A percentile compares a stretch with the other conserved stretches of the same genome.
These are phyloP conservation scores for Neoarthrinium moseri DNA, from an alignment of 2,329 filamentous ascomycete genomes.

Conservation along the genomic window DNA sequence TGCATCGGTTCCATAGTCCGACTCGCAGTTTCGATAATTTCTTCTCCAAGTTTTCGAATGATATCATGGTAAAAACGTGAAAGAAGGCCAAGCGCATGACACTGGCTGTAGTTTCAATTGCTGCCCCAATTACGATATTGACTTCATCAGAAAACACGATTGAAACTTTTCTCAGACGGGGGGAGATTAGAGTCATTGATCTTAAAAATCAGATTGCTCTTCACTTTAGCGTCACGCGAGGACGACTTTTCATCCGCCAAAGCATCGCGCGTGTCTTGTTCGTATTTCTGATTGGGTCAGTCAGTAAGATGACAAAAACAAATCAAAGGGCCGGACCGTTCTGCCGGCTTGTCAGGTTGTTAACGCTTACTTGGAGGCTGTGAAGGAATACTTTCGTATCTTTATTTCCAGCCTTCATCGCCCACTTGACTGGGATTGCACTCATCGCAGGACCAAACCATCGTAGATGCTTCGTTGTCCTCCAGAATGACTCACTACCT, in stretches of 20 bases:
- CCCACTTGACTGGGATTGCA: constrained; percentile 11
- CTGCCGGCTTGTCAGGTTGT: background rate
- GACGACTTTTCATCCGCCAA: background rate
- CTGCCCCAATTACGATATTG: background rate
- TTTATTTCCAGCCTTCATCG: constrained; percentile 12
- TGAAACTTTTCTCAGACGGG: background rate
- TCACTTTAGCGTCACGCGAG: background rate
- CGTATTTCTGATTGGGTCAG: background rate
- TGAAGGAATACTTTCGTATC: constrained; percentile 2
- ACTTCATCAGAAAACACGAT: background rate
- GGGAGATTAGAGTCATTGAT: background rate
- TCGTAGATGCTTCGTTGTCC: constrained; percentile 15
- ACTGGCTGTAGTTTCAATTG: background rate
- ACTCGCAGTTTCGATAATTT: background rate
- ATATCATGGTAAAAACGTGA: background rate
- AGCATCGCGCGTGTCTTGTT: background rate
- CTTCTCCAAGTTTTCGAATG: background rate
- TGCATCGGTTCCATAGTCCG: background rate
- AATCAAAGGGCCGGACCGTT: background rate
- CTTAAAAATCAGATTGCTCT: background rate
- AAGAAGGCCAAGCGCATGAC: background rate
- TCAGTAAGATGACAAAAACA: background rate
- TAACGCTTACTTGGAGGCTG: background rate
- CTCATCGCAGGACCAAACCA: constrained; percentile 16
- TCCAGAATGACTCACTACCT: background rate